Evolutionary conservation across 108 stramenopile genomes (phyloP).

Genomic region (Cyclotella distinguenda): DNA sequence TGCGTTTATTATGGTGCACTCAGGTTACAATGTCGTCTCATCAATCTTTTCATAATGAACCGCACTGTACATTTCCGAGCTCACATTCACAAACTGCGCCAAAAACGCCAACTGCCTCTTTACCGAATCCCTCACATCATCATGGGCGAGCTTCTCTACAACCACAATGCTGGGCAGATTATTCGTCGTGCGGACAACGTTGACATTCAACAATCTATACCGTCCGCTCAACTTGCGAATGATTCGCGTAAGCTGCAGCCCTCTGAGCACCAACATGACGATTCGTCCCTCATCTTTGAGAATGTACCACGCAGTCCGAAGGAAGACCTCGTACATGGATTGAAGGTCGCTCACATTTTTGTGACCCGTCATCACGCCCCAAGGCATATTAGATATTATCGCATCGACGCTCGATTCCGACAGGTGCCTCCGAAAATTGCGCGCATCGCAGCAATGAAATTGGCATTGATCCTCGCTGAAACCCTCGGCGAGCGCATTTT

Average conservation of each 20-base stretch:
- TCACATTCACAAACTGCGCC: conserved; percentile 65
- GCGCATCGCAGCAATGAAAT: conserved; percentile 64
- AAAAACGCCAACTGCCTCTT: conserved; percentile 65
- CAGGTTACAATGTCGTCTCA: conserved; percentile 39
- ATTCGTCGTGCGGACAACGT: conserved; percentile 68
- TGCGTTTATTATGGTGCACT: not conserved
- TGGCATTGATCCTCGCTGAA: conserved; percentile 49
- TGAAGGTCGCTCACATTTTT: conserved; percentile 65
- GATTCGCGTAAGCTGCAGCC: conserved; percentile 66
- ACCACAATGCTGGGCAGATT: conserved; percentile 72
- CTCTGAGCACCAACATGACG: conserved; percentile 70
- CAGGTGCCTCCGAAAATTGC: conserved; percentile 55
- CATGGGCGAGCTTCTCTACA: conserved; percentile 56
- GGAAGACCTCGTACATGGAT: conserved; percentile 70
- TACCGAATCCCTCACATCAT: conserved; percentile 57
- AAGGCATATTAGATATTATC: conserved; percentile 65
- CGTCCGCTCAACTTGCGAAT: conserved; percentile 66
- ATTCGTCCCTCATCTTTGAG: conserved; percentile 57
- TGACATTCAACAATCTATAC: conserved; percentile 53
- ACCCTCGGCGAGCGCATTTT: conserved; percentile 60
- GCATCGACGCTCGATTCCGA: conserved; percentile 59
- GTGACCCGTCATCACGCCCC: conserved; percentile 70
- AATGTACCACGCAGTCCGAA: conserved; percentile 64
- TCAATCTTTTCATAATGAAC: conserved; percentile 68
- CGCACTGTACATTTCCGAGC: conserved; percentile 62